Percentiles rank a stretch among this genome's conserved stretches.
Evolutionary conservation across 768 basidiomycete genomes (phyloP).

Genomic region (Mycena galericulata): DNA sequence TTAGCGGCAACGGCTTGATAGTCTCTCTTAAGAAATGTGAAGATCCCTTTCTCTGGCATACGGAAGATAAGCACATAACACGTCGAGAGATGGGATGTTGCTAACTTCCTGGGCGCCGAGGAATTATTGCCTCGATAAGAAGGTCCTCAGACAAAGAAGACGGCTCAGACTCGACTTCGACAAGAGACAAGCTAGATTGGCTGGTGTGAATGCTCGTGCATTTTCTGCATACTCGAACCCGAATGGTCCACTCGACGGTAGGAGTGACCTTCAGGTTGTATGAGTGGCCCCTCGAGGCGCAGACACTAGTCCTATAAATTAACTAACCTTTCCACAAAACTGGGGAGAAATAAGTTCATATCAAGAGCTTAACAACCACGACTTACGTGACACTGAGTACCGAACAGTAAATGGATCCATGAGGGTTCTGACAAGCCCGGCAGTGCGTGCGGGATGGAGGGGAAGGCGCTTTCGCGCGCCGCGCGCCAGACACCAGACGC

Average conservation of each 20-base stretch:
- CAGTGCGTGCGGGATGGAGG: not conserved
- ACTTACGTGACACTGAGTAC: slow-evolving; percentile 10
- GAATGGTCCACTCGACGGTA: slow-evolving; percentile 6
- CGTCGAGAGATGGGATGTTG: not conserved
- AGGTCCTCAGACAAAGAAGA: not conserved
- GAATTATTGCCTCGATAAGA: slow-evolving; percentile 2
- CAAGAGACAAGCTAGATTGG: not conserved
- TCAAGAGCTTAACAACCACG: not conserved
- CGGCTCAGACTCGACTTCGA: not conserved
- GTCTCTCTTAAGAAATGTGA: slow-evolving; percentile 1
- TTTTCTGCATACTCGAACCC: slow-evolving; percentile 10
- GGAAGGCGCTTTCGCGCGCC: not conserved
- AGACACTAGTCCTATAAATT: too few relatives aligned
- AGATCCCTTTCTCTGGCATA: slow-evolving; percentile 16
- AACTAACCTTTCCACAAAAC: slow-evolving; percentile 6
- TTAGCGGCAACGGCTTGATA: not conserved
- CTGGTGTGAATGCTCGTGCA: slow-evolving; percentile 1
- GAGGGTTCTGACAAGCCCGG: slow-evolving; percentile 10
- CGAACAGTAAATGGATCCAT: not conserved
- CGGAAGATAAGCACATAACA: not conserved
- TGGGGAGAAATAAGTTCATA: not conserved
- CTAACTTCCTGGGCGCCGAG: not conserved
- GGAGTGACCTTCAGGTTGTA: not conserved
- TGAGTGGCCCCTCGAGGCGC: too few relatives aligned
- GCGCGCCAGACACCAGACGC: slow-evolving; percentile 9